A percentile compares a stretch with the other conserved stretches of the same genome.
Conservation (phyloP, 257 asterid genomes). For the Scutellaria baicalensis region DNA sequence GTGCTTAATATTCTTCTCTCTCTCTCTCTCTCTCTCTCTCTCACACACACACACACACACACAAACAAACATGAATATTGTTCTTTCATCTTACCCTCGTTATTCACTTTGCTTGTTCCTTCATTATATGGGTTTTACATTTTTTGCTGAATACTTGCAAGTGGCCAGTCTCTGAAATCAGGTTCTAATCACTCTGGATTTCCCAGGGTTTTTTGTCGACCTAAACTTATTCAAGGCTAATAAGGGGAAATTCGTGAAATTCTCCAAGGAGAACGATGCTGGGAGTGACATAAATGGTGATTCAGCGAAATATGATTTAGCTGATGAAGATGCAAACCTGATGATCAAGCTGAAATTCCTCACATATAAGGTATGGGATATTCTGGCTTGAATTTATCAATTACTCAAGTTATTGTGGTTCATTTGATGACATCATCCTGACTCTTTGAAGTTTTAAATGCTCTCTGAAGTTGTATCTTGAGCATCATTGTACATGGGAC, state of each 20-base stretch:
- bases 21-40: background rate
- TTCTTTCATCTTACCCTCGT: background rate
- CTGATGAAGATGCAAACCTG: constrained; percentile 97
- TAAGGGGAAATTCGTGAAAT: constrained; percentile 43
- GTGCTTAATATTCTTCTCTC: background rate
- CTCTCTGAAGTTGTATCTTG: background rate
- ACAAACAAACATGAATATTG: background rate
- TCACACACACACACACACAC: no score
- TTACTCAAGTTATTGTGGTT: background rate
- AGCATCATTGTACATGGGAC: background rate
- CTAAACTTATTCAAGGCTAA: constrained; percentile 70
- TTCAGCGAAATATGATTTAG: constrained; percentile 47
- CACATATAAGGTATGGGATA: constrained; percentile 68
- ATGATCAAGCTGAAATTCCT: constrained; percentile 97
- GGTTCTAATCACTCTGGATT: constrained; percentile 21
- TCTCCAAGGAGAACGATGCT: constrained; percentile 25
- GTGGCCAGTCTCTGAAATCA: constrained; percentile 1
- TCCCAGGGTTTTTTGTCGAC: constrained; percentile 87
- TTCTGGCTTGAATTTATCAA: constrained; percentile 9
- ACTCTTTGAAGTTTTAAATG: constrained; percentile 4
- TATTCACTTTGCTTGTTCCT: background rate
- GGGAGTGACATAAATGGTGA: constrained; percentile 26
- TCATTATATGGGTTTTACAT: background rate
- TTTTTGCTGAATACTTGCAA: constrained; percentile 3
- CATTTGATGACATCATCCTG: background rate